Evolutionary conservation across 2,329 filamentous ascomycete species (phyloP).

Genomic region (Ceratocystis alfenasii): DNA sequence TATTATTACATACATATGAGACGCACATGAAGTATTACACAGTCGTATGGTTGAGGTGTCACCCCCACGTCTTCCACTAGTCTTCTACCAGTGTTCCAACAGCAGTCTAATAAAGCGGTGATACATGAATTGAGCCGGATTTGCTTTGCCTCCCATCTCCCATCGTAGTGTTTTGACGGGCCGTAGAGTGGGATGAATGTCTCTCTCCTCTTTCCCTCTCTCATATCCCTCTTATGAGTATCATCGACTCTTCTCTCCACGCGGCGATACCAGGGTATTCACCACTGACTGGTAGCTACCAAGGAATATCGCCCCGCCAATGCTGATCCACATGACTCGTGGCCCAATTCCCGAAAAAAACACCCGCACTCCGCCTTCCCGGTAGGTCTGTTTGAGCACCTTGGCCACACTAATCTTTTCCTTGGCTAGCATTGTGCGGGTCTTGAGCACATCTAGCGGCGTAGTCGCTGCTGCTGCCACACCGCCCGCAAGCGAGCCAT

Average conservation of each 20-base stretch:
- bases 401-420: conserved; percentile 47
- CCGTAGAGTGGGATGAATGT: not conserved
- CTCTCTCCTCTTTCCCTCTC: not conserved
- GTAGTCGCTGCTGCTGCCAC: conserved; percentile 82
- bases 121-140: conserved; percentile 3
- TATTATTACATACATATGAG: not conserved
- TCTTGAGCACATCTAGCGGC: conserved; percentile 92
- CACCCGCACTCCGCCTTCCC: conserved; percentile 50
- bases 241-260: not conserved
- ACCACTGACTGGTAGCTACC: conserved; percentile 85
- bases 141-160: no score
- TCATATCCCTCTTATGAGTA: not conserved
- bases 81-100: not conserved
- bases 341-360: conserved; percentile 72
- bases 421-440: conserved; percentile 79
- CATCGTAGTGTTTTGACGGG: not conserved
- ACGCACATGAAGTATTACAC: not conserved
- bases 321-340: conserved; percentile 85
- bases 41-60: no score
- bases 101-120: not conserved
- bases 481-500: conserved; percentile 72
- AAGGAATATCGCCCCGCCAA: conserved; percentile 86
- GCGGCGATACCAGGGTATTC: conserved; percentile 37
- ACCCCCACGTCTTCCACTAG: not conserved
- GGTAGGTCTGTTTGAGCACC: conserved; percentile 53